These are phyloP conservation scores for Volvox carteri DNA, from an alignment of 163 green algal species.

Conservation along the genomic window DNA sequence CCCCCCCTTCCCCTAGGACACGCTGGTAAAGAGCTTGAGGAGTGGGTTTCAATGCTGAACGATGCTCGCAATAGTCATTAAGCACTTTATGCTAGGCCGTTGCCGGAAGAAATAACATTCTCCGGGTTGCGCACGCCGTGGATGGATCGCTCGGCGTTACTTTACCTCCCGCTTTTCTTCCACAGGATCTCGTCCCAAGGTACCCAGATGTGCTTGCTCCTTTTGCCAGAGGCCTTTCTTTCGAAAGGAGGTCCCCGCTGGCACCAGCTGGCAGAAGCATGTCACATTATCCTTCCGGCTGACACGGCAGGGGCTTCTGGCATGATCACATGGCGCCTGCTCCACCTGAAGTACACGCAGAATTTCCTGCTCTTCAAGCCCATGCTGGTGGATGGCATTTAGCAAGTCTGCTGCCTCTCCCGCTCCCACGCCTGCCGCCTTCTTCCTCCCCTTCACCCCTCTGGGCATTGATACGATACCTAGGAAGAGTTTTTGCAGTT, in stretches of 20 bases:
- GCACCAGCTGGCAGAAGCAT: conserved; percentile 84
- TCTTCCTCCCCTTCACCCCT: conserved; percentile 11
- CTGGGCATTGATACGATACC: conserved; percentile 5
- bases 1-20: too few species aligned
- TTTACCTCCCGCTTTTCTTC: conserved; percentile 30
- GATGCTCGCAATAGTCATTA: too few species aligned
- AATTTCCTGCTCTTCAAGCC: conserved; percentile 7
- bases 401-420: conserved; percentile 20
- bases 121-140: too few species aligned
- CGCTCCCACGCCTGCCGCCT: not conserved
- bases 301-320: conserved; percentile 20
- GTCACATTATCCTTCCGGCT: conserved; percentile 78
- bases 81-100: too few species aligned
- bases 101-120: too few species aligned
- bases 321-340: conserved; percentile 12
- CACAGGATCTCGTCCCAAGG: conserved; percentile 74
- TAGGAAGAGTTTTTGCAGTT: too few species aligned
- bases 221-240: conserved; percentile 88
- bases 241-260: conserved; percentile 66
- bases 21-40: too few species aligned
- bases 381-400: not conserved
- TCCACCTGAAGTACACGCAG: conserved; percentile 12
- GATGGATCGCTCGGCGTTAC: not conserved
- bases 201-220: conserved; percentile 64
- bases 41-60: too few species aligned